phyloP scores from a whole-genome alignment of 2,329 filamentous ascomycete species.

The Thielaviopsis punctulata region DNA sequence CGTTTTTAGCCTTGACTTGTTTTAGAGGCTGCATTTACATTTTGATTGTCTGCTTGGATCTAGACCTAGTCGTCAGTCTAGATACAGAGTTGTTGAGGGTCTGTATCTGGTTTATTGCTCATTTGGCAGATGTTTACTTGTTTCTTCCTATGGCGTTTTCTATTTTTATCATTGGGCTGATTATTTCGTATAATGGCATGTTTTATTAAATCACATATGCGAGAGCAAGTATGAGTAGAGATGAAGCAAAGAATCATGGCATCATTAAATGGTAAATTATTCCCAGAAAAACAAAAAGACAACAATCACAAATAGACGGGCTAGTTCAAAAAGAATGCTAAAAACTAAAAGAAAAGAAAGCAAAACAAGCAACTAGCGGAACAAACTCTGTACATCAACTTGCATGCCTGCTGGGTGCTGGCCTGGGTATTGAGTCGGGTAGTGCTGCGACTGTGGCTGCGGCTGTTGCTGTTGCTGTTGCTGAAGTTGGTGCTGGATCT shows the following conservation, averaged over 20 bases:
- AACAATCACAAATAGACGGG: too few species aligned
- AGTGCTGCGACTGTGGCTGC: background rate
- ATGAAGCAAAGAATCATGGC: background rate
- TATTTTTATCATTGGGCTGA: background rate
- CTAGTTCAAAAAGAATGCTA: background rate
- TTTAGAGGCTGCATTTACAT: background rate
- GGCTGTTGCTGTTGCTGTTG: background rate
- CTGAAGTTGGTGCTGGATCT: background rate
- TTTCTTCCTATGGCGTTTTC: background rate
- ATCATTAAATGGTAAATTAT: background rate
- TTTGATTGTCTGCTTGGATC: background rate
- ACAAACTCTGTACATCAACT: background rate
- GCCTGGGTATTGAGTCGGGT: background rate
- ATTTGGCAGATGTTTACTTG: background rate
- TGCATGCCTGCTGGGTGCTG: background rate
- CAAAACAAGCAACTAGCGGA: background rate
- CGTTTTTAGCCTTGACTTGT: background rate
- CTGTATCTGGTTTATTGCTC: background rate
- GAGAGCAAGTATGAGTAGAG: background rate
- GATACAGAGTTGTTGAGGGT: background rate
- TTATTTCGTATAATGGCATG: background rate
- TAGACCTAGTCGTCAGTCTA: background rate
- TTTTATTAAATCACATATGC: background rate
- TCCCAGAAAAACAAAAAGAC: background rate
- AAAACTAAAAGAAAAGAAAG: background rate